These are phyloP conservation scores for Periconia digitata DNA, from an alignment of 2,329 filamentous ascomycete species.

Conservation along the genomic window DNA sequence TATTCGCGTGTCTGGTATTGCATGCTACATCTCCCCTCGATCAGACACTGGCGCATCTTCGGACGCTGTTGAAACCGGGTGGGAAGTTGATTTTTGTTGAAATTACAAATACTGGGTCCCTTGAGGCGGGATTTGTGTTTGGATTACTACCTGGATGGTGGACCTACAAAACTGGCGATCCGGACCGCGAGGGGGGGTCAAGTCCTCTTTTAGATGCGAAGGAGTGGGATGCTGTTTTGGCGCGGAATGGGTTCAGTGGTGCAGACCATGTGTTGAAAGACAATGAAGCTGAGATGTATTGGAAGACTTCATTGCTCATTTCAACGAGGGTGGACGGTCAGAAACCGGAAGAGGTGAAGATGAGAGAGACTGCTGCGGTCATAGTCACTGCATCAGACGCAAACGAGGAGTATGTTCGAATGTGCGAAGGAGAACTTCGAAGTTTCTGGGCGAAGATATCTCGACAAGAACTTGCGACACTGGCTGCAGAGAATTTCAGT, in stretches of 20 bases:
- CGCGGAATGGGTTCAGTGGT: conserved; percentile 6
- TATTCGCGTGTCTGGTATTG: conserved; percentile 2
- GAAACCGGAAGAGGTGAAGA: too few relatives aligned
- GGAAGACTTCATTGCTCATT: neutral
- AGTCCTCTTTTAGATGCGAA: too few relatives aligned
- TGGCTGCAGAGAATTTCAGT: neutral
- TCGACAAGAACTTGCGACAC: neutral
- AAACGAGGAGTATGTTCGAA: neutral
- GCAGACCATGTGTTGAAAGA: neutral
- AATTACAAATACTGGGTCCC: neutral
- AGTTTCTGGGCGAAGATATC: neutral
- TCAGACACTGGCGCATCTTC: neutral
- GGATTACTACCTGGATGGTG: conserved; percentile 4
- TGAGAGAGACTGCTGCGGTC: too few relatives aligned
- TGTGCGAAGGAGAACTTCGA: neutral
- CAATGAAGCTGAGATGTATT: neutral
- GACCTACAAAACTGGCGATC: neutral
- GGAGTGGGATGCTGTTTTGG: neutral
- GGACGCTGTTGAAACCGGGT: conserved; percentile 2
- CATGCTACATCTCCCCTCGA: neutral
- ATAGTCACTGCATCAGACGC: neutral
- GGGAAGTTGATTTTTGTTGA: conserved; percentile 1
- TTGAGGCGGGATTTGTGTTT: neutral
- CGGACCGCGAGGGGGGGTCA: neutral
- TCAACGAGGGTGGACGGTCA: neutral